Evolutionary conservation across 2,329 filamentous ascomycete genomes (phyloP).

Genomic region (Emergomyces orientalis): DNA sequence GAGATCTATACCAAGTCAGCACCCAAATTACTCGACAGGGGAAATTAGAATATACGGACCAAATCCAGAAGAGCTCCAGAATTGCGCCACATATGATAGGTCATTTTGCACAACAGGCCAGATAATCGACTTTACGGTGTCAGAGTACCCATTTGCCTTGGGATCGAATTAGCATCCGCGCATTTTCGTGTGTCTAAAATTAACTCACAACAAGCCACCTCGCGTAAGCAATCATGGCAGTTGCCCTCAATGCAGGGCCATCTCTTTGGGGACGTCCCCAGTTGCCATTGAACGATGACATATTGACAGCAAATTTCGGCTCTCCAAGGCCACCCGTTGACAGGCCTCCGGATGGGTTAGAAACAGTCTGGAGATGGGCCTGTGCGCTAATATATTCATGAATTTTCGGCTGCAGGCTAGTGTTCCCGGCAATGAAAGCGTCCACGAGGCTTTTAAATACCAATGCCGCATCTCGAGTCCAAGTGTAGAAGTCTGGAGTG

Average conservation of each 20-base stretch:
- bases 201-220: conserved; percentile 53
- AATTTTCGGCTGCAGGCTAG: conserved; percentile 50
- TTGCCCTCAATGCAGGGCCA: conserved; percentile 28
- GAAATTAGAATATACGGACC: conserved; percentile 25
- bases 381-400: conserved; percentile 60
- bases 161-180: neutral
- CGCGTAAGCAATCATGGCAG: conserved; percentile 34
- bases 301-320: conserved; percentile 60
- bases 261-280: conserved; percentile 68
- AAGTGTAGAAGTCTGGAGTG: conserved; percentile 60
- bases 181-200: neutral
- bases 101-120: conserved; percentile 71
- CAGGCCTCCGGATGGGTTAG: conserved; percentile 55
- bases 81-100: conserved; percentile 61
- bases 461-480: conserved; percentile 67
- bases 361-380: conserved; percentile 54
- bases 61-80: conserved; percentile 56
- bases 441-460: conserved; percentile 62
- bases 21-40: neutral
- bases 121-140: conserved; percentile 46
- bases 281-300: conserved; percentile 51
- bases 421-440: conserved; percentile 54
- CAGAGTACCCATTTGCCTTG: conserved; percentile 43
- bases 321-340: conserved; percentile 53
- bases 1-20: conserved; percentile 40